Evolutionary conservation across 306 rosid species (phyloP).

Genomic region (peach (Prunus persica)): DNA sequence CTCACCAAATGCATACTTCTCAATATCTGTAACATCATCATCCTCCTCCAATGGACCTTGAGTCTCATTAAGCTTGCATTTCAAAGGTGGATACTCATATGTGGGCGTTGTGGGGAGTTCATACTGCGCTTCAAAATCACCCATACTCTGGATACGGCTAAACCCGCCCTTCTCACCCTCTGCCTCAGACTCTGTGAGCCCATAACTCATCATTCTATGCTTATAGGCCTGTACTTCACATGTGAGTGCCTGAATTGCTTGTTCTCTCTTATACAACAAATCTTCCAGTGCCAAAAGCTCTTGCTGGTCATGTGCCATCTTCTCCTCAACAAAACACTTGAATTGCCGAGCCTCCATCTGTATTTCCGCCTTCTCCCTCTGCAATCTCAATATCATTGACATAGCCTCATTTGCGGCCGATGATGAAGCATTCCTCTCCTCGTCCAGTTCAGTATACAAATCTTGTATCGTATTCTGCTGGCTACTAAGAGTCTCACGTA

Average conservation of each 20-base stretch:
- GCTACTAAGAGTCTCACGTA: slow-evolving; percentile 73
- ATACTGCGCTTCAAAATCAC: slow-evolving; percentile 45
- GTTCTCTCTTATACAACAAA: slow-evolving; percentile 88
- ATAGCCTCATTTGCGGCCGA: slow-evolving; percentile 97
- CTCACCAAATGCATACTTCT: slow-evolving; percentile 89
- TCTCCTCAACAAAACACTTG: slow-evolving; percentile 87
- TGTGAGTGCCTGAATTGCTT: slow-evolving; percentile 75
- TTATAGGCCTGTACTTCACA: slow-evolving; percentile 94
- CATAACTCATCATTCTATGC: slow-evolving; percentile 91
- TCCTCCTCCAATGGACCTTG: slow-evolving; percentile 47
- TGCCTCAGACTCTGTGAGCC: slow-evolving; percentile 67
- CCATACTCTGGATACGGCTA: slow-evolving; percentile 20
- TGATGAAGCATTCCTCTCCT: slow-evolving; percentile 91
- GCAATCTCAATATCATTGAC: slow-evolving; percentile 97
- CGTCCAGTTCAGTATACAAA: slow-evolving; percentile 77
- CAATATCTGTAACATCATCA: slow-evolving; percentile 62
- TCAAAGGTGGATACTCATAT: slow-evolving; percentile 81
- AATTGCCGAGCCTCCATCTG: slow-evolving; percentile 98
- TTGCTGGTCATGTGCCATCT: slow-evolving; percentile 83
- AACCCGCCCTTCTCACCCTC: slow-evolving; percentile 41
- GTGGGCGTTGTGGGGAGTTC: slow-evolving; percentile 45
- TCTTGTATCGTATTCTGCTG: slow-evolving; percentile 75
- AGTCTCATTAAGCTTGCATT: slow-evolving; percentile 55
- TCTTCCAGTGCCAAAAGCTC: slow-evolving; percentile 76
- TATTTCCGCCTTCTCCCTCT: slow-evolving; percentile 96